Evolutionary conservation across 495 filamentous ascomycete species (phyloP).

Genomic region (Penicillium tannophilum): DNA sequence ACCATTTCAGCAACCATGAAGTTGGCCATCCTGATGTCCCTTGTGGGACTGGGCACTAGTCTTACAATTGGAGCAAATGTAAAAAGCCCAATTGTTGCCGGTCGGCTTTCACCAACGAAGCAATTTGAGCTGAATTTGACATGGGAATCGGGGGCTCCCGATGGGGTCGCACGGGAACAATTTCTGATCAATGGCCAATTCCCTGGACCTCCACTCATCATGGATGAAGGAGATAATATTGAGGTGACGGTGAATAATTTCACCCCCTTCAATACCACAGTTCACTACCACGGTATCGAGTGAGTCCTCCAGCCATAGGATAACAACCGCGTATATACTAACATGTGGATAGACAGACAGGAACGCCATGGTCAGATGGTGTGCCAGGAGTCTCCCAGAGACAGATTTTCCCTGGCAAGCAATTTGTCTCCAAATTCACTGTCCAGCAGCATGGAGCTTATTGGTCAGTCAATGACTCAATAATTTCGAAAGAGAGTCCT

Average conservation of each 20-base stretch:
- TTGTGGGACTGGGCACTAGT: background rate
- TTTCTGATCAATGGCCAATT: constrained; percentile 60
- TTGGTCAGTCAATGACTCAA: constrained; percentile 32
- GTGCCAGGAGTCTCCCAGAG: constrained; percentile 53
- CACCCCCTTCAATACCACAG: constrained; percentile 46
- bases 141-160: constrained; percentile 41
- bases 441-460: constrained; percentile 53
- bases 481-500: background rate
- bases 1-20: background rate
- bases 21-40: background rate
- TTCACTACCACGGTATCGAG: constrained; percentile 48
- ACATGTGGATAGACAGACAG: constrained; percentile 1
- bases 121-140: constrained; percentile 28
- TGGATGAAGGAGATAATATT: constrained; percentile 59
- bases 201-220: constrained; percentile 54
- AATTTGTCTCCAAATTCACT: constrained; percentile 49
- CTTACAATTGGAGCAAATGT: background rate
- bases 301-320: constrained; percentile 1
- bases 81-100: background rate
- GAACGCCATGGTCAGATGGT: constrained; percentile 52
- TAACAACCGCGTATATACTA: background rate
- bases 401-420: constrained; percentile 46
- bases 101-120: background rate
- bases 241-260: constrained; percentile 53
- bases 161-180: constrained; percentile 30